Evolutionary conservation across 163 green algal species (phyloP).

Genomic region (Botryococcus braunii): DNA sequence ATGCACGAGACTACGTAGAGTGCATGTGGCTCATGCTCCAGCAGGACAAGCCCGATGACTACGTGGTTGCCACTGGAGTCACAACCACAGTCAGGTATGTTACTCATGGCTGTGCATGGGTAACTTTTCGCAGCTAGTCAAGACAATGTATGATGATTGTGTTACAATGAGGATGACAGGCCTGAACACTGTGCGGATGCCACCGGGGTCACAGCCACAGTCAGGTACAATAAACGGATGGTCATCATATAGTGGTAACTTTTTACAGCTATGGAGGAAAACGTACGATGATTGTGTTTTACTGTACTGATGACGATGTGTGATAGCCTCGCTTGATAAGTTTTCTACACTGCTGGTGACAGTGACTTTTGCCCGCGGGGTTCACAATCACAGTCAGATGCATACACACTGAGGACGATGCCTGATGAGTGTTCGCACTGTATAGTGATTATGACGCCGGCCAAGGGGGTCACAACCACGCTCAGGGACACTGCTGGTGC

Average conservation of each 20-base stretch:
- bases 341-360: too few species aligned
- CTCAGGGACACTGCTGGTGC: too few species aligned
- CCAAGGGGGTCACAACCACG: too few species aligned
- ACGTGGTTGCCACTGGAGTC: constrained; percentile 59
- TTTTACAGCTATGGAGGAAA: neutral
- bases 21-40: constrained; percentile 74
- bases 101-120: neutral
- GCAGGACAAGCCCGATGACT: constrained; percentile 61
- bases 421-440: too few species aligned
- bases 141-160: neutral
- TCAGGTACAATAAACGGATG: constrained; percentile 14
- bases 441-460: too few species aligned
- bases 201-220: constrained; percentile 44
- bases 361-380: too few species aligned
- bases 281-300: neutral
- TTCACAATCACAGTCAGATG: too few species aligned
- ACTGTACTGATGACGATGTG: too few species aligned
- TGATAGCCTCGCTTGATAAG: too few species aligned
- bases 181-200: constrained; percentile 65
- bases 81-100: constrained; percentile 29
- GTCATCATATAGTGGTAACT: neutral
- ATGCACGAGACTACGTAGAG: constrained; percentile 69
- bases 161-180: constrained; percentile 62
- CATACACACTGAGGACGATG: too few species aligned
- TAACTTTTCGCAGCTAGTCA: neutral